Conservation (phyloP, 768 basidiomycete species). For the Amanita thiersii region DNA sequence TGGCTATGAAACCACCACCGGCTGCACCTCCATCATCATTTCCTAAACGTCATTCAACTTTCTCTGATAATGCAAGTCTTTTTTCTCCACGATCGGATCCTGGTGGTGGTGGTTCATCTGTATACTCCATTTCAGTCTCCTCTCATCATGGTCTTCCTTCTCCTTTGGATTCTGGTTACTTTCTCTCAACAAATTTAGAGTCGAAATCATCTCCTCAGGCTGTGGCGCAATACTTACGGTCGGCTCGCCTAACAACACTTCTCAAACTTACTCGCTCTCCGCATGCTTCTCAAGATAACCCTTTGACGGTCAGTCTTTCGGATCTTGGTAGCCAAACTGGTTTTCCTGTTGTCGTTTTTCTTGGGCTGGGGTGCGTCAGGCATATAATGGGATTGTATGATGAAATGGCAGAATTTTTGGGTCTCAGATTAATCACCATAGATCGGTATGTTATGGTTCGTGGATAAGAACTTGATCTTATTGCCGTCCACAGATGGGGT, state of each 20-base stretch:
- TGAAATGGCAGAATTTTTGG: constrained; percentile 86
- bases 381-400: constrained; percentile 95
- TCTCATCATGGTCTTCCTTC: constrained; percentile 39
- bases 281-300: constrained; percentile 66
- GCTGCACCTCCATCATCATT: constrained; percentile 31
- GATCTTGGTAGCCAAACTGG: constrained; percentile 86
- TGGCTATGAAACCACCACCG: constrained; percentile 27
- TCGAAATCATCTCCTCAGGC: constrained; percentile 52
- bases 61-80: constrained; percentile 51
- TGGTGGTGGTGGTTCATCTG: constrained; percentile 32
- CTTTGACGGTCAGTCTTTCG: constrained; percentile 84
- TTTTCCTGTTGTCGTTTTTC: constrained; percentile 82
- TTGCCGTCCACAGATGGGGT: constrained; percentile 62
- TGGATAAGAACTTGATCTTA: constrained; percentile 8
- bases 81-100: constrained; percentile 50
- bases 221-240: constrained; percentile 83
- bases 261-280: constrained; percentile 73
- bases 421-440: constrained; percentile 85
- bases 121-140: constrained; percentile 41
- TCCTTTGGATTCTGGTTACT: constrained; percentile 32
- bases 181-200: constrained; percentile 25
- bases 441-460: constrained; percentile 54
- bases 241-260: constrained; percentile 76
- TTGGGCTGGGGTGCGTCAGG: constrained; percentile 90
- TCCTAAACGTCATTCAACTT: constrained; percentile 39